A percentile compares a stretch with the other conserved stretches of the same genome.
Conservation (phyloP, 1,139 yeast species). For the Debaryomyces nepalensis region DNA sequence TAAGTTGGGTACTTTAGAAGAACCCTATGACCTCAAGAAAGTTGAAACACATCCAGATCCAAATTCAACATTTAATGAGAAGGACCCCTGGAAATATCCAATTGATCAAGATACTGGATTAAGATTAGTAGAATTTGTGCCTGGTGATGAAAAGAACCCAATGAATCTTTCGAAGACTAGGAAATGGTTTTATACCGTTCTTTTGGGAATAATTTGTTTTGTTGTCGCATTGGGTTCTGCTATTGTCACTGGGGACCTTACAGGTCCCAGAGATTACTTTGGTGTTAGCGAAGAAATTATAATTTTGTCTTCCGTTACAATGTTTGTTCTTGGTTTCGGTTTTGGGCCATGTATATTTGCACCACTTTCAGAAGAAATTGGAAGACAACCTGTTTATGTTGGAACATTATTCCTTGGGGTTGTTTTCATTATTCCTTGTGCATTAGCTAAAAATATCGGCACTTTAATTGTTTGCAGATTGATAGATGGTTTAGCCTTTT, state of each 20-base stretch:
- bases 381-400: conserved; percentile 62
- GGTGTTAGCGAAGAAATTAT: conserved; percentile 59
- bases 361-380: conserved; percentile 50
- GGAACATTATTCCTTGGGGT: conserved; percentile 61
- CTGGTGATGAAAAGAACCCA: conserved; percentile 62
- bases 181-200: conserved; percentile 60
- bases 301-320: conserved; percentile 57
- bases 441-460: conserved; percentile 69
- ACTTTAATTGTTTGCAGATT: conserved; percentile 69
- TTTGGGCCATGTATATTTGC: conserved; percentile 77
- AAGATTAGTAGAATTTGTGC: conserved; percentile 62
- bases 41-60: conserved; percentile 43
- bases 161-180: conserved; percentile 49
- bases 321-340: conserved; percentile 73
- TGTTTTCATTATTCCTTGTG: conserved; percentile 74
- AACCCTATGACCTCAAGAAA: conserved; percentile 51
- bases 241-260: conserved; percentile 63
- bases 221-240: conserved; percentile 65
- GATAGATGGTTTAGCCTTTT: conserved; percentile 69
- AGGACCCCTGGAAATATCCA: conserved; percentile 64
- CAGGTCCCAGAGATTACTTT: conserved; percentile 54
- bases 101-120: conserved; percentile 57
- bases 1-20: conserved; percentile 56
- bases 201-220: conserved; percentile 59
- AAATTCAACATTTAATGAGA: conserved; percentile 43